Base-by-base conservation (phyloP, 2,329 filamentous ascomycete genomes). In the Fusarium protoensiforme region DNA sequence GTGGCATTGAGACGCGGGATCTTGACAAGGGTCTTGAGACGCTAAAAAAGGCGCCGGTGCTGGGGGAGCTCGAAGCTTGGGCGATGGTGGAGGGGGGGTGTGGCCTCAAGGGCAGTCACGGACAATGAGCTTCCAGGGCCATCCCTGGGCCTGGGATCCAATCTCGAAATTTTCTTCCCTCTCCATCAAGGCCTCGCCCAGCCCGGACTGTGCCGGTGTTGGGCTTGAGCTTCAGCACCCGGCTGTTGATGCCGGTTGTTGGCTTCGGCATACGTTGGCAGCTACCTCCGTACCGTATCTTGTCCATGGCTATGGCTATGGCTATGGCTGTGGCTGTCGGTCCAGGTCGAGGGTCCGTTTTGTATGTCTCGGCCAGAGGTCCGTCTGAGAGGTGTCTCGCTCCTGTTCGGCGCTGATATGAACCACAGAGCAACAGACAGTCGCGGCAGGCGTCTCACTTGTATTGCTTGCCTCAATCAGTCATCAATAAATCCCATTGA, bases 1-100 rank as follows among this genome's bases (percentile, higher is more conserved):
- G 76, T 78, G 76, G 73, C 76, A 78, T 78, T 78, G 70, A 46
- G 74, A 74, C 61, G 75, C 76, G 76, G 75, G 76, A 78, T 76
- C 73, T 74, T 36, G 74, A 78, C 76, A 78, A 78, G 76, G 76
- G 76, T 78, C 48, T 68, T 65, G 43, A 38, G 63, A 71, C 76
- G 76, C 76, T 78, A 77, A 78, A 67, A 78, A 65, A 65, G 67
- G 60, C 76, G 75, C 75, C 76, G 70, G 69, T 64, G 69, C 76
- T 75, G 73, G 67, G 68, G 63, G 63, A 74, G 66, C 72, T 75
- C 64, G 64, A 56, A 71, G 74, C 71, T 74, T 69, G 62, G 68
- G 39, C 66, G 58, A 59, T 64, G 69, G 67, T 76, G 69, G 75
- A 76, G 75, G 76, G 71, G 75, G 75, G 71, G 75, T 67, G 76